Percentiles rank a stretch among this genome's conserved stretches.
These are phyloP conservation scores for Rutstroemia sp. DNA, from an alignment of 2,329 filamentous ascomycete genomes.

Conservation along the genomic window DNA sequence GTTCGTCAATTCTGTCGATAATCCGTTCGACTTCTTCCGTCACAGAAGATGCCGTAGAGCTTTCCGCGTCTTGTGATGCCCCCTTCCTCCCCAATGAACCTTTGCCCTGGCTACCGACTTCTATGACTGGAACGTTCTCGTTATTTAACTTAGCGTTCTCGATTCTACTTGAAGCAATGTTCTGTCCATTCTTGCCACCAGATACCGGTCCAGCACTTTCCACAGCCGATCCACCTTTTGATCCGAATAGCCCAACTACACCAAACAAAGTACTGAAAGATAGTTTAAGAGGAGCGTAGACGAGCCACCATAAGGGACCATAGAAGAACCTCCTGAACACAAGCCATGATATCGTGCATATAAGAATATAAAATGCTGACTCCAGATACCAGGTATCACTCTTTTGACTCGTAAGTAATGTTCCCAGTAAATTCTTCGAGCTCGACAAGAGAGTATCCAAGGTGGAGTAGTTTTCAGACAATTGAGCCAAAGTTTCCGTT, in stretches of 20 bases:
- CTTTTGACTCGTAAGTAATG: conserved; percentile 81
- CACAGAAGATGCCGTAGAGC: conserved; percentile 30
- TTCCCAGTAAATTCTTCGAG: conserved; percentile 67
- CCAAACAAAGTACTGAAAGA: conserved; percentile 52
- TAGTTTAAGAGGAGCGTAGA: conserved; percentile 73
- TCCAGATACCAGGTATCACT: conserved; percentile 97
- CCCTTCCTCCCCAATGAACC: neutral
- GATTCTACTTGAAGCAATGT: conserved; percentile 17
- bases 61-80: conserved; percentile 6
- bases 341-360: conserved; percentile 75
- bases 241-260: conserved; percentile 39
- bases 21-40: conserved; percentile 48
- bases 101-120: neutral
- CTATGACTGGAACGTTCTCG: neutral
- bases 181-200: conserved; percentile 9
- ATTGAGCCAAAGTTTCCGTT: conserved; percentile 70
- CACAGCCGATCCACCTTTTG: conserved; percentile 9
- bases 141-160: neutral
- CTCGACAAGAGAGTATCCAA: conserved; percentile 71
- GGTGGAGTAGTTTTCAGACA: conserved; percentile 73
- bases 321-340: conserved; percentile 79
- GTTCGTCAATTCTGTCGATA: conserved; percentile 34
- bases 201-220: conserved; percentile 10
- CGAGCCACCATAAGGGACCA: conserved; percentile 82
- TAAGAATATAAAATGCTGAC: conserved; percentile 76